These are phyloP conservation scores for Musa acuminata DNA, from an alignment of 176 grass and related monocot species.

Conservation along the genomic window DNA sequence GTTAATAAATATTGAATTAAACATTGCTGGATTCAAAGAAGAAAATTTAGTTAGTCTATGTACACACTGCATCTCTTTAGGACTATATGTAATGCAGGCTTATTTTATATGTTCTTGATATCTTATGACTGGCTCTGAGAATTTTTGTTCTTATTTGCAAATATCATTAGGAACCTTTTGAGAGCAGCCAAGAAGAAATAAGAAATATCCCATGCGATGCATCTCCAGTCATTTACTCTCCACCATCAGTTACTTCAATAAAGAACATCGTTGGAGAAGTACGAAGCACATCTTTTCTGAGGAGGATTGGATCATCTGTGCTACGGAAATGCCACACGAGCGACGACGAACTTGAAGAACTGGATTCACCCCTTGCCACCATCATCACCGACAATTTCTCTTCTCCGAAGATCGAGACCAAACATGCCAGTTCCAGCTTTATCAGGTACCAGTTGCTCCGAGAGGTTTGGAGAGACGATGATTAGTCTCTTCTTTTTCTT, in stretches of 20 bases:
- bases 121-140: neutral
- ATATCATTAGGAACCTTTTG: constrained; percentile 51
- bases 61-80: too few species aligned
- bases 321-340: constrained; percentile 78
- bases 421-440: constrained; percentile 31
- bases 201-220: constrained; percentile 45
- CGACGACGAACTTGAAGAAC: constrained; percentile 80
- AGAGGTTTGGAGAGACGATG: constrained; percentile 76
- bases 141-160: constrained; percentile 10
- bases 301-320: constrained; percentile 45
- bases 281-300: constrained; percentile 17
- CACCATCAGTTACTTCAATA: constrained; percentile 44
- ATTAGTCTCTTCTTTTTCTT: constrained; percentile 11
- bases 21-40: neutral
- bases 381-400: constrained; percentile 36
- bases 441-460: constrained; percentile 71
- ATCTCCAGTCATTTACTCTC: constrained; percentile 43
- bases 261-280: constrained; percentile 59
- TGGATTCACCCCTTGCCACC: constrained; percentile 65
- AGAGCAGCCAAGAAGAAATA: constrained; percentile 34
- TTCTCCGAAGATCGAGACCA: constrained; percentile 33
- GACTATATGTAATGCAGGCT: neutral
- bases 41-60: neutral
- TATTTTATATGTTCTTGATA: neutral
- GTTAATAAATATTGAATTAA: too few species aligned